These are phyloP conservation scores for Backusella circina DNA, from an alignment of 192 early-diverging fungal genomes.

Conservation along the genomic window DNA sequence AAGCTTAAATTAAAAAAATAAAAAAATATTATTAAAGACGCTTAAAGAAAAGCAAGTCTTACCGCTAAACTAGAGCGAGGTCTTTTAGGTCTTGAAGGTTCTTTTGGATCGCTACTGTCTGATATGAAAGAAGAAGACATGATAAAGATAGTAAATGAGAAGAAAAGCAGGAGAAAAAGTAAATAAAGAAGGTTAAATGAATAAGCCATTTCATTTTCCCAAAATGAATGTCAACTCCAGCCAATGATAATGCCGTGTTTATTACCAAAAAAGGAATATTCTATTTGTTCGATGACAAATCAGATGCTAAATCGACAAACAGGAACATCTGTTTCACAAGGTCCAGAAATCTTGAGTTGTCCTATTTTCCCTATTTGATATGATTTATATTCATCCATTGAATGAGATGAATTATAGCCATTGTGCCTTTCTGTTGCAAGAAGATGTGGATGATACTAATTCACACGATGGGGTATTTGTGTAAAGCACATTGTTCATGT, in stretches of 20 bases:
- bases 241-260: not conserved
- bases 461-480: not conserved
- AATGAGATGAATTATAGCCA: too few species aligned
- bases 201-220: not conserved
- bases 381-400: too few species aligned
- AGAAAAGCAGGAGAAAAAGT: not conserved
- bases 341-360: not conserved
- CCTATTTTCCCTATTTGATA: not conserved
- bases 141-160: not conserved
- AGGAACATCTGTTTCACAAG: not conserved
- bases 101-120: conserved; percentile 10
- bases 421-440: too few species aligned
- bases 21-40: not conserved
- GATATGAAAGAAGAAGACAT: conserved; percentile 14
- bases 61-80: conserved; percentile 34
- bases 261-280: not conserved
- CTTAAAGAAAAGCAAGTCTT: conserved; percentile 2
- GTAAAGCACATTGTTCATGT: not conserved
- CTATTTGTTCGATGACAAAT: not conserved
- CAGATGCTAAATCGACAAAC: not conserved
- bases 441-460: too few species aligned
- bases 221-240: conserved; percentile 1
- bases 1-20: not conserved
- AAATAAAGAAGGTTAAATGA: not conserved
- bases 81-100: conserved; percentile 26